Evolutionary conservation across 1,284 basidiomycete genomes (phyloP).

Genomic region (Macrocystidia cucumis): DNA sequence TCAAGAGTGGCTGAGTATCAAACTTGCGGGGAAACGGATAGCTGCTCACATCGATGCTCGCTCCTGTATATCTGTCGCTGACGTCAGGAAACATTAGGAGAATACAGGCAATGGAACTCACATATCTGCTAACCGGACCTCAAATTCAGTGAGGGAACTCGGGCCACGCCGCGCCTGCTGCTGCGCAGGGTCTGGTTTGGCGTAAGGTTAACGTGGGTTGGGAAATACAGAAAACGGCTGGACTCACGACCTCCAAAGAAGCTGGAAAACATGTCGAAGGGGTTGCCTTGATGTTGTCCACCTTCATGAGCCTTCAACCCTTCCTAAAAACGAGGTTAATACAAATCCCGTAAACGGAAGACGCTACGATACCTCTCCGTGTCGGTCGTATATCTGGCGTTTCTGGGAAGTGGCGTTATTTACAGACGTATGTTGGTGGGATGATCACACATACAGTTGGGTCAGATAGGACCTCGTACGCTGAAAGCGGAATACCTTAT

Average conservation of each 20-base stretch:
- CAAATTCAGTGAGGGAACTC: conserved; percentile 80
- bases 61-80: conserved; percentile 58
- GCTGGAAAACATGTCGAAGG: conserved; percentile 89
- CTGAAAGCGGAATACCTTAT: conserved; percentile 28
- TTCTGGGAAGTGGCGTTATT: conserved; percentile 40
- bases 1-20: conserved; percentile 3
- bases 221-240: conserved; percentile 3
- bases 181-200: not conserved
- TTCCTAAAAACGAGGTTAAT: conserved; percentile 38
- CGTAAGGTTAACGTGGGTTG: conserved; percentile 1
- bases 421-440: not conserved
- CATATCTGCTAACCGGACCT: conserved; percentile 82
- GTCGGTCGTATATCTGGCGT: conserved; percentile 85
- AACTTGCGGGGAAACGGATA: not conserved
- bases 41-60: conserved; percentile 68
- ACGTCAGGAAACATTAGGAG: conserved; percentile 7
- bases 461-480: conserved; percentile 92
- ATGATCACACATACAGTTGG: conserved; percentile 40
- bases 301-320: conserved; percentile 84
- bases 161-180: conserved; percentile 76
- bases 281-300: conserved; percentile 67
- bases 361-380: conserved; percentile 67
- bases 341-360: conserved; percentile 3
- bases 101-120: conserved; percentile 27
- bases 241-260: conserved; percentile 81